Percentiles rank a stretch among this genome's conserved stretches.
Conservation (phyloP, 2,329 filamentous ascomycete genomes). For the Phaeosphaeria sp. region DNA sequence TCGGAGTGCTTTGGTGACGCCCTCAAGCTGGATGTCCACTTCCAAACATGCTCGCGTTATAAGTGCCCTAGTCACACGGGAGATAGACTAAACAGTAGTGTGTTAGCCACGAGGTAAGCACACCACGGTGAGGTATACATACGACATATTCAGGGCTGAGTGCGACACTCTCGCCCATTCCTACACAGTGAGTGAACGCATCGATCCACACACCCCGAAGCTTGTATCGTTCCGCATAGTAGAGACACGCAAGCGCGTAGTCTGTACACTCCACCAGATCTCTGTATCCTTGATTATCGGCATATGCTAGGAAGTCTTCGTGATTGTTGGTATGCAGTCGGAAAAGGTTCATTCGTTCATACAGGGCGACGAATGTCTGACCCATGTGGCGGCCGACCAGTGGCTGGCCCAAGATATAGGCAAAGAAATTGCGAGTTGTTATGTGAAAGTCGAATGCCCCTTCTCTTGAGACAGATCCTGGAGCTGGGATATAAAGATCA, state of each 20-base stretch:
- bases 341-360: slow-evolving; percentile 70
- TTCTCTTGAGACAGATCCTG: slow-evolving; percentile 59
- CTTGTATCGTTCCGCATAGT: slow-evolving; percentile 71
- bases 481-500: slow-evolving; percentile 75
- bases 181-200: slow-evolving; percentile 79
- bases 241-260: slow-evolving; percentile 72
- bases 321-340: slow-evolving; percentile 64
- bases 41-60: slow-evolving; percentile 69
- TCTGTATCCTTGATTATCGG: slow-evolving; percentile 73
- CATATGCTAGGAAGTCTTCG: slow-evolving; percentile 68
- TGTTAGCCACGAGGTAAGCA: background rate
- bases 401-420: slow-evolving; percentile 70
- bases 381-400: slow-evolving; percentile 74
- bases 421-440: slow-evolving; percentile 77
- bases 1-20: slow-evolving; percentile 65
- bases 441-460: slow-evolving; percentile 69
- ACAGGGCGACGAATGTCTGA: slow-evolving; percentile 67
- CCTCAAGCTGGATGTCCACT: slow-evolving; percentile 68
- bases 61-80: slow-evolving; percentile 66
- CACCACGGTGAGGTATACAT: slow-evolving; percentile 33
- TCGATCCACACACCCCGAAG: slow-evolving; percentile 72
- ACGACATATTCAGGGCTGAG: slow-evolving; percentile 68
- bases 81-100: slow-evolving; percentile 38
- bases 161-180: slow-evolving; percentile 71
- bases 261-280: slow-evolving; percentile 70